Evolutionary conservation across 2,329 filamentous ascomycete genomes (phyloP).

Genomic region (Colletotrichum cereale): DNA sequence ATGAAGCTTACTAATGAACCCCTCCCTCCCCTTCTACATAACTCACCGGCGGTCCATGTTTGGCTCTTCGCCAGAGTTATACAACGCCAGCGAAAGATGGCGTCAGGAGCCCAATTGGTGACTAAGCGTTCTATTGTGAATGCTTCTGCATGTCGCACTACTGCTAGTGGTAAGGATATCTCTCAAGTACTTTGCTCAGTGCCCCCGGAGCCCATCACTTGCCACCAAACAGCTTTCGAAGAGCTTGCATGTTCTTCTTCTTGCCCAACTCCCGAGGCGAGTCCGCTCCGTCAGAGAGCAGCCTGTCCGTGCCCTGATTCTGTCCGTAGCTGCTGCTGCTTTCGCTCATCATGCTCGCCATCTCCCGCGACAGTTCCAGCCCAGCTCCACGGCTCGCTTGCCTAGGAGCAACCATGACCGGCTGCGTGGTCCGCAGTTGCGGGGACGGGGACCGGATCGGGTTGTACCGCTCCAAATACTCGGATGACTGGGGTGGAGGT

Average conservation of each 20-base stretch:
- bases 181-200: background rate
- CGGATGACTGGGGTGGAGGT: conserved; percentile 47
- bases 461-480: conserved; percentile 51
- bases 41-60: background rate
- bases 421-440: background rate
- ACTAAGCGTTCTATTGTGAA: conserved; percentile 21
- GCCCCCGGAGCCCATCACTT: conserved; percentile 7
- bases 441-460: conserved; percentile 42
- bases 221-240: conserved; percentile 37
- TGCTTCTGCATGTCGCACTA: conserved; percentile 13
- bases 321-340: background rate
- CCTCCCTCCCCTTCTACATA: conserved; percentile 26
- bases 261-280: conserved; percentile 17
- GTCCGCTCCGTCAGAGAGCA: conserved; percentile 30
- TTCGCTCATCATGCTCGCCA: background rate
- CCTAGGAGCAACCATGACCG: conserved; percentile 17
- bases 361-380: background rate
- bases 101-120: background rate
- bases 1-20: background rate
- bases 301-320: background rate
- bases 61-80: background rate
- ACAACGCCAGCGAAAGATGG: background rate
- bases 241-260: conserved; percentile 22
- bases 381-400: conserved; percentile 9
- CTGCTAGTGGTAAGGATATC: conserved; percentile 21